phyloP scores from a whole-genome alignment of 768 basidiomycete genomes.

The Rhodosporidiobolus odoratus region DNA sequence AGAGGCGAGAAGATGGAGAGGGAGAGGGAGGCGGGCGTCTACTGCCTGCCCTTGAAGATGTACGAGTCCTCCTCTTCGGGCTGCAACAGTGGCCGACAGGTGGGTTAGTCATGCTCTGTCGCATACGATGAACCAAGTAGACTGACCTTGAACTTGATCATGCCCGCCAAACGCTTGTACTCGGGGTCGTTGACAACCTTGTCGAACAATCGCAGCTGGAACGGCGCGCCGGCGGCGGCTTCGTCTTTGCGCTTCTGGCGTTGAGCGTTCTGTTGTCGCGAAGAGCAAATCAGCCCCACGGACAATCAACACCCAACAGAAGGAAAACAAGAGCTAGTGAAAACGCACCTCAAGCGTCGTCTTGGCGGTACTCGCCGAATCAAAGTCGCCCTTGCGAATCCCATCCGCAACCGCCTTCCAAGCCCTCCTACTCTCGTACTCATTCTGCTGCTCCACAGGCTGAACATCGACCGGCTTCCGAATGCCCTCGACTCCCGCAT shows the following conservation, averaged over 20 bases:
- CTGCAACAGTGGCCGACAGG: background rate
- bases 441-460: conserved; percentile 57
- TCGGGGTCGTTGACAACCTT: conserved; percentile 64
- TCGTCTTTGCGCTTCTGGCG: conserved; percentile 83
- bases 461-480: conserved; percentile 64
- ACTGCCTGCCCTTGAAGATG: conserved; percentile 22
- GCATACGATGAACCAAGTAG: background rate
- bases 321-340: background rate
- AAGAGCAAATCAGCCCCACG: background rate
- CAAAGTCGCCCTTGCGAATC: conserved; percentile 81
- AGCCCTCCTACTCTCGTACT: conserved; percentile 77
- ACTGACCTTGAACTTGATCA: conserved; percentile 34
- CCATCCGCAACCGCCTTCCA: conserved; percentile 86
- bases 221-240: conserved; percentile 60
- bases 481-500: conserved; percentile 61
- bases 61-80: conserved; percentile 31
- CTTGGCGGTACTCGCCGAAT: conserved; percentile 83
- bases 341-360: conserved; percentile 70
- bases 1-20: background rate
- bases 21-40: background rate
- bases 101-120: too few relatives aligned
- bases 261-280: conserved; percentile 70
- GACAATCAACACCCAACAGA: background rate
- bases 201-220: conserved; percentile 72
- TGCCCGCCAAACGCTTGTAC: conserved; percentile 44